phyloP scores from a whole-genome alignment of 2,329 filamentous ascomycete species.

The Cordyceps pruinosa region DNA sequence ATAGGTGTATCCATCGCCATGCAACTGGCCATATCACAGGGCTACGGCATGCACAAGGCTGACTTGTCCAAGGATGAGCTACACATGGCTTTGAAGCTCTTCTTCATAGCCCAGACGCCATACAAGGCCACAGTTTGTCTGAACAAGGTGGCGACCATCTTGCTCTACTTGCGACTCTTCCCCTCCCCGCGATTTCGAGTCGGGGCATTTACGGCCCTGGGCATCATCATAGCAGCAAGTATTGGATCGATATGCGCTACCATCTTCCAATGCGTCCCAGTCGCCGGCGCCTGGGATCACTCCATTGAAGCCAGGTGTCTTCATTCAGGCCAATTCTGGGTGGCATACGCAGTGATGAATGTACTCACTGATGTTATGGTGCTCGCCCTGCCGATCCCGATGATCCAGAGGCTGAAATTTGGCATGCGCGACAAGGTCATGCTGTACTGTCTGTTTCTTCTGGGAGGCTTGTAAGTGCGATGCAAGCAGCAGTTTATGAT shows the following conservation, averaged over 20 bases:
- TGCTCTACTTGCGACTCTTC: slow-evolving; percentile 45
- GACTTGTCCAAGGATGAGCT: slow-evolving; percentile 25
- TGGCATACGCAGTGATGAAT: slow-evolving; percentile 36
- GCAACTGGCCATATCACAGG: slow-evolving; percentile 29
- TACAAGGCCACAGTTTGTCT: slow-evolving; percentile 44
- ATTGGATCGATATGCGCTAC: slow-evolving; percentile 35
- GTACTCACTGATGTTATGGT: slow-evolving; percentile 31
- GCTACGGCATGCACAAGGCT: slow-evolving; percentile 33
- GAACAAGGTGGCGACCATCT: slow-evolving; percentile 43
- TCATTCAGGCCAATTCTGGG: slow-evolving; percentile 36
- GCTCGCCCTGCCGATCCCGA: slow-evolving; percentile 28
- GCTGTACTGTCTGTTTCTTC: slow-evolving; percentile 29
- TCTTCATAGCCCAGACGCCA: slow-evolving; percentile 40
- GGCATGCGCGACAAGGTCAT: slow-evolving; percentile 26
- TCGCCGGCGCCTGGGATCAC: slow-evolving; percentile 36
- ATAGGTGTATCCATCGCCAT: slow-evolving; percentile 27
- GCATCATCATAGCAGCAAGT: slow-evolving; percentile 34
- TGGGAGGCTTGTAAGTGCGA: slow-evolving; percentile 30
- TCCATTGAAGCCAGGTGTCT: slow-evolving; percentile 34
- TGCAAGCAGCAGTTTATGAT: too few species aligned
- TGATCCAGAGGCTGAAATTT: slow-evolving; percentile 27
- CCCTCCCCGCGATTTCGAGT: slow-evolving; percentile 34
- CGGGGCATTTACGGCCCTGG: slow-evolving; percentile 30
- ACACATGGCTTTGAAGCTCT: slow-evolving; percentile 26
- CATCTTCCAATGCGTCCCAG: slow-evolving; percentile 40